phyloP scores from a whole-genome alignment of 2,329 filamentous ascomycete species.

The Aureobasidium sp. region DNA sequence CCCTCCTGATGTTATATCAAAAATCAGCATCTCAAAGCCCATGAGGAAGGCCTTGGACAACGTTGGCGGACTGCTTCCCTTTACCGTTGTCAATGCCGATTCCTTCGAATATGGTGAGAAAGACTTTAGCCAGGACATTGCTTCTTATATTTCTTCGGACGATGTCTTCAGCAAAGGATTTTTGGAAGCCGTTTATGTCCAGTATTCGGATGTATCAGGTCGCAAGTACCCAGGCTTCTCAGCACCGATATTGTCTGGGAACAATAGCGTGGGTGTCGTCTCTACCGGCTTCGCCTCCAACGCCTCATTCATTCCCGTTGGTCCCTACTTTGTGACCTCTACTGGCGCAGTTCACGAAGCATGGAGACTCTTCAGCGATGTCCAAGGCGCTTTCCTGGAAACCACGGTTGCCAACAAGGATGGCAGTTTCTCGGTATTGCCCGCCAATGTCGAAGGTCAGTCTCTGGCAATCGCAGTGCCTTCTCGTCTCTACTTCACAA shows the following conservation, averaged over 20 bases:
- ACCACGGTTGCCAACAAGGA: slow-evolving; percentile 32
- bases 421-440: slow-evolving; percentile 36
- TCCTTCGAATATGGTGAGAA: slow-evolving; percentile 18
- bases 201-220: slow-evolving; percentile 4
- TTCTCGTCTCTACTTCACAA: slow-evolving; percentile 50
- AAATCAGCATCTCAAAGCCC: slow-evolving; percentile 18
- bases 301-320: slow-evolving; percentile 28
- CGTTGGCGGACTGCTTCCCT: slow-evolving; percentile 27
- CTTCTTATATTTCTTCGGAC: slow-evolving; percentile 27
- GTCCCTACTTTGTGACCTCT: slow-evolving; percentile 43
- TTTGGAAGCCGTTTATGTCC: slow-evolving; percentile 21
- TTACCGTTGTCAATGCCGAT: slow-evolving; percentile 31
- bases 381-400: slow-evolving; percentile 42
- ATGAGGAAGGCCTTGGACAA: slow-evolving; percentile 18
- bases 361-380: slow-evolving; percentile 42
- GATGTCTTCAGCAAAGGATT: slow-evolving; percentile 36
- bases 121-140: slow-evolving; percentile 20
- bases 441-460: slow-evolving; percentile 35
- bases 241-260: neutral
- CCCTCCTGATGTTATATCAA: slow-evolving; percentile 29
- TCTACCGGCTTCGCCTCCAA: slow-evolving; percentile 16
- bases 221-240: slow-evolving; percentile 10
- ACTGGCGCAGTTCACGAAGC: slow-evolving; percentile 40
- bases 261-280: slow-evolving; percentile 12
- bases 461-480: slow-evolving; percentile 45